Evolutionary conservation across 1,139 yeast genomes (phyloP).

Genomic region (Hanseniaspora gamundiae): DNA sequence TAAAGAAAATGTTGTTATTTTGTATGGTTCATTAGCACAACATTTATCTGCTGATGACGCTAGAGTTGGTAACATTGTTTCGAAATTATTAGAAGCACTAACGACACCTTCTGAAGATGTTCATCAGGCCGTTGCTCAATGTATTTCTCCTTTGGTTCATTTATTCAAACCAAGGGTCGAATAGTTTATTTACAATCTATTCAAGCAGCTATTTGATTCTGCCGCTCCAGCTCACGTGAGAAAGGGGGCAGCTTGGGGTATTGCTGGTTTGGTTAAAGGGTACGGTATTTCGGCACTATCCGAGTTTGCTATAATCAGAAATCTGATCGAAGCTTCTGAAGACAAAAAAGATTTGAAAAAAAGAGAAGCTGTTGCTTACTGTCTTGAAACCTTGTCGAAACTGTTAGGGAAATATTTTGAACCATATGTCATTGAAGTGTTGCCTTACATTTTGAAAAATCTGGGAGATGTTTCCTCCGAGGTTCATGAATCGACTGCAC

Average conservation of each 20-base stretch:
- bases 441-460: conserved; percentile 68
- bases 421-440: conserved; percentile 82
- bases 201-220: conserved; percentile 43
- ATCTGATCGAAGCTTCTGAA: conserved; percentile 74
- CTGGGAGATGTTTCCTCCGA: conserved; percentile 78
- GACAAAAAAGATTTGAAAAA: conserved; percentile 64
- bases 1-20: conserved; percentile 70
- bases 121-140: conserved; percentile 74
- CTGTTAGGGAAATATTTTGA: conserved; percentile 70
- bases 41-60: conserved; percentile 56
- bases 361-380: conserved; percentile 83
- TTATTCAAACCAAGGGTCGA: conserved; percentile 40
- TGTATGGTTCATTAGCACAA: conserved; percentile 80
- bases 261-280: conserved; percentile 88
- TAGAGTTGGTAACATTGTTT: conserved; percentile 53
- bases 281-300: conserved; percentile 69
- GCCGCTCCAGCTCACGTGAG: conserved; percentile 43
- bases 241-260: conserved; percentile 93
- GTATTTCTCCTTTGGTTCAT: conserved; percentile 71
- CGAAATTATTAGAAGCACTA: conserved; percentile 58
- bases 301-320: conserved; percentile 64
- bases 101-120: conserved; percentile 84
- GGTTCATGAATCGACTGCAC: conserved; percentile 81
- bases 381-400: conserved; percentile 73
- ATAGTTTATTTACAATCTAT: conserved; percentile 43